These are phyloP conservation scores for Exophiala spinifera DNA, from an alignment of 2,329 filamentous ascomycete genomes.

Conservation along the genomic window DNA sequence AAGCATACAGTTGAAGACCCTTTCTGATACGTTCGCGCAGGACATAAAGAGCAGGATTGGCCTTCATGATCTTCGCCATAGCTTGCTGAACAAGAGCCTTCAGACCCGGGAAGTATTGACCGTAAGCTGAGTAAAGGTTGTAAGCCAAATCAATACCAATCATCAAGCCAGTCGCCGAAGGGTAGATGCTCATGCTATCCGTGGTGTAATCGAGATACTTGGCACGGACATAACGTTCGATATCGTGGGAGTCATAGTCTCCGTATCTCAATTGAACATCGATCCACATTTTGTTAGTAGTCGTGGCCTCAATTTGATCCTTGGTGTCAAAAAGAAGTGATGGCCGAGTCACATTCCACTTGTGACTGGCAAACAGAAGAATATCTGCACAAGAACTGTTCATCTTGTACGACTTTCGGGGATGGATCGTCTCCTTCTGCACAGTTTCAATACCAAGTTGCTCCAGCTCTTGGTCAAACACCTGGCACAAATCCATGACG, in stretches of 20 bases:
- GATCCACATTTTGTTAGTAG: constrained; percentile 99
- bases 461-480: constrained; percentile 96
- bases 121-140: constrained; percentile 96
- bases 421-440: constrained; percentile 98
- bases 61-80: constrained; percentile 99
- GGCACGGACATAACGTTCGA: constrained; percentile 93
- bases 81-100: constrained; percentile 95
- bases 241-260: constrained; percentile 98
- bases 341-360: constrained; percentile 95
- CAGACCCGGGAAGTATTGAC: constrained; percentile 96
- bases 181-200: constrained; percentile 98
- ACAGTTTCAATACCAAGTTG: constrained; percentile 94
- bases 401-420: constrained; percentile 99
- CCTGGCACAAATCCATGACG: constrained; percentile 98
- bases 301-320: constrained; percentile 87
- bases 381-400: constrained; percentile 99
- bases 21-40: constrained; percentile 96
- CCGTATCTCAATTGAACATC: constrained; percentile 96
- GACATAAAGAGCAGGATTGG: constrained; percentile 94
- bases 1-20: constrained; percentile 95
- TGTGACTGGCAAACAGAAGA: constrained; percentile 92
- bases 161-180: constrained; percentile 94
- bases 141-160: constrained; percentile 96
- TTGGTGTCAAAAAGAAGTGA: constrained; percentile 95
- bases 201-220: constrained; percentile 99